These are phyloP conservation scores for Tricholoma matsutake DNA, from an alignment of 768 basidiomycete genomes.

Conservation along the genomic window DNA sequence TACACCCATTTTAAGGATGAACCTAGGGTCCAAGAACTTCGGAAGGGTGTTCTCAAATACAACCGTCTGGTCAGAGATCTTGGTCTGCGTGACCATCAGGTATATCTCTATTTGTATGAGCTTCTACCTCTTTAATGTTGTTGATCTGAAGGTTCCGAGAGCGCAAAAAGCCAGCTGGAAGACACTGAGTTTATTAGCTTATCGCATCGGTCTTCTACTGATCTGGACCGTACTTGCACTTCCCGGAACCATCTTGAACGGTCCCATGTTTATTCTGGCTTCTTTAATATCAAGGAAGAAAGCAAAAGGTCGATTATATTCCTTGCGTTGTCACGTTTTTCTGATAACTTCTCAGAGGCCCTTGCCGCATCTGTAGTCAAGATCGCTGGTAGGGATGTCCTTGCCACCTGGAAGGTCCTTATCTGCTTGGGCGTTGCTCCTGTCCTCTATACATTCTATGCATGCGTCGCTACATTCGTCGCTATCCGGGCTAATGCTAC, in stretches of 20 bases:
- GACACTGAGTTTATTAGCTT: constrained; percentile 76
- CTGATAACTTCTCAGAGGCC: constrained; percentile 61
- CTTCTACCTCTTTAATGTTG: constrained; percentile 4
- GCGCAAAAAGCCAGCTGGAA: constrained; percentile 88
- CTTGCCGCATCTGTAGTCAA: constrained; percentile 95
- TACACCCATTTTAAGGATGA: constrained; percentile 93
- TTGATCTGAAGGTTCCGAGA: constrained; percentile 63
- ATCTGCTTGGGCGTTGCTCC: constrained; percentile 92
- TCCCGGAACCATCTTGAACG: constrained; percentile 88
- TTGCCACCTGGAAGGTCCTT: constrained; percentile 96
- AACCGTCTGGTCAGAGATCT: constrained; percentile 86
- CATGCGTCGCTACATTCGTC: constrained; percentile 70
- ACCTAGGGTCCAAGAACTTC: constrained; percentile 79
- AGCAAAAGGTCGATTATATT: constrained; percentile 63
- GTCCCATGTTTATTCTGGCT: constrained; percentile 90
- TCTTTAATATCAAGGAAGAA: constrained; percentile 85
- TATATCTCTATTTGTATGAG: constrained; percentile 23
- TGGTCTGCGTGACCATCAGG: constrained; percentile 93
- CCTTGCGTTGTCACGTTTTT: not conserved
- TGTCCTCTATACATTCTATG: constrained; percentile 80
- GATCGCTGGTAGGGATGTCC: constrained; percentile 92
- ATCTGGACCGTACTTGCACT: constrained; percentile 84
- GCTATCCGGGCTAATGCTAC: constrained; percentile 67
- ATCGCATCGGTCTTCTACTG: constrained; percentile 72
- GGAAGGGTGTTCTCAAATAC: constrained; percentile 81